phyloP scores from a whole-genome alignment of 345 rosid species.

The Gossypium stocksii region DNA sequence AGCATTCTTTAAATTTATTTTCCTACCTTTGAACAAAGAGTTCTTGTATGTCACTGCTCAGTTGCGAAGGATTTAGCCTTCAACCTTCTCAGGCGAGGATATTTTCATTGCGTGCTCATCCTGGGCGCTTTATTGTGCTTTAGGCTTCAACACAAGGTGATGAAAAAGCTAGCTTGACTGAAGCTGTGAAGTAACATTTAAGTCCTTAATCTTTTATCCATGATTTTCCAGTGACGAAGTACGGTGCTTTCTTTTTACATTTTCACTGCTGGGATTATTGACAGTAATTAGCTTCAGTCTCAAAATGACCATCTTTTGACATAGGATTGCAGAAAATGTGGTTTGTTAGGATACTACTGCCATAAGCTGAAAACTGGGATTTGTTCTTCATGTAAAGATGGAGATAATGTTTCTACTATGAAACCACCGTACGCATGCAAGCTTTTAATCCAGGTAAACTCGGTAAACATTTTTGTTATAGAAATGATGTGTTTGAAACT shows the following conservation, averaged over 20 bases:
- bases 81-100: too few relatives aligned
- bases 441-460: constrained; percentile 76
- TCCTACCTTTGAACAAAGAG: neutral
- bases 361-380: constrained; percentile 68
- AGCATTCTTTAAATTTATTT: neutral
- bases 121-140: too few relatives aligned
- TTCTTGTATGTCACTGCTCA: neutral
- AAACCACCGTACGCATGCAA: constrained; percentile 92
- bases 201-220: neutral
- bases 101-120: too few relatives aligned
- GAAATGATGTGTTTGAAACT: neutral
- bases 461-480: neutral
- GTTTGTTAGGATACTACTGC: constrained; percentile 80
- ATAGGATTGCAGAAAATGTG: constrained; percentile 87
- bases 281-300: neutral
- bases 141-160: too few relatives aligned
- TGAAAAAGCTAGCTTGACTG: too few relatives aligned
- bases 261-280: neutral
- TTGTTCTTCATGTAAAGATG: constrained; percentile 77
- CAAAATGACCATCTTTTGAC: constrained; percentile 4
- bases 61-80: too few relatives aligned
- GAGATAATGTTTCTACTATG: constrained; percentile 74
- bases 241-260: neutral
- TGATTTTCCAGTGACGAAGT: neutral
- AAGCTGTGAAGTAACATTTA: too few relatives aligned